Conservation (phyloP, 768 basidiomycete species). For the Brasilioporus rufonigricans region DNA sequence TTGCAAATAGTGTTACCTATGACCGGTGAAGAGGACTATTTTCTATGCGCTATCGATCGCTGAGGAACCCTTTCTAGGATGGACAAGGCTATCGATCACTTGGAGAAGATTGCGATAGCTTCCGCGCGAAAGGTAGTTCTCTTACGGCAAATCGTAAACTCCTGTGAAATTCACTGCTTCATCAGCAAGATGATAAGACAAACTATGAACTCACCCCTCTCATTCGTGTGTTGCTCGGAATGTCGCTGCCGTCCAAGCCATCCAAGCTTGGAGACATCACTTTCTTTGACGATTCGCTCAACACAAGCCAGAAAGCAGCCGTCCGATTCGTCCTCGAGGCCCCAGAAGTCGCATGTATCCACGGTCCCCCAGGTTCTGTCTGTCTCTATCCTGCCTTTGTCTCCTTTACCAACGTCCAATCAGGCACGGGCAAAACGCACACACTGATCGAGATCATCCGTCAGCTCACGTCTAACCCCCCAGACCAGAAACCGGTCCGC, state of each 20-base stretch:
- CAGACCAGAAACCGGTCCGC: slow-evolving; percentile 47
- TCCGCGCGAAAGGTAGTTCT: slow-evolving; percentile 23
- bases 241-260: slow-evolving; percentile 45
- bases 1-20: slow-evolving; percentile 91
- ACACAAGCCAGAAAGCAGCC: slow-evolving; percentile 81
- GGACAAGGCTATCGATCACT: slow-evolving; percentile 74
- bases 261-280: slow-evolving; percentile 40
- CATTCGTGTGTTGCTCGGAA: slow-evolving; percentile 69
- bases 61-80: slow-evolving; percentile 53
- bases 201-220: slow-evolving; percentile 48
- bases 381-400: neutral
- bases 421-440: slow-evolving; percentile 93
- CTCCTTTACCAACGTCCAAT: neutral
- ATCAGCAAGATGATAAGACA: slow-evolving; percentile 40
- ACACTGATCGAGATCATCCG: slow-evolving; percentile 93
- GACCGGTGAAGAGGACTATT: slow-evolving; percentile 52
- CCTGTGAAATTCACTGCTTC: neutral
- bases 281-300: slow-evolving; percentile 77
- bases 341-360: slow-evolving; percentile 85
- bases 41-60: neutral
- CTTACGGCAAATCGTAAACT: neutral
- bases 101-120: slow-evolving; percentile 47
- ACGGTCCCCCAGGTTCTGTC: slow-evolving; percentile 86
- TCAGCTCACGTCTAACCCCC: slow-evolving; percentile 59
- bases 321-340: slow-evolving; percentile 80